Percentiles rank a stretch among this genome's conserved stretches.
Evolutionary conservation across 495 filamentous ascomycete species (phyloP).

Genomic region (Amphirosellinia nigrospora): DNA sequence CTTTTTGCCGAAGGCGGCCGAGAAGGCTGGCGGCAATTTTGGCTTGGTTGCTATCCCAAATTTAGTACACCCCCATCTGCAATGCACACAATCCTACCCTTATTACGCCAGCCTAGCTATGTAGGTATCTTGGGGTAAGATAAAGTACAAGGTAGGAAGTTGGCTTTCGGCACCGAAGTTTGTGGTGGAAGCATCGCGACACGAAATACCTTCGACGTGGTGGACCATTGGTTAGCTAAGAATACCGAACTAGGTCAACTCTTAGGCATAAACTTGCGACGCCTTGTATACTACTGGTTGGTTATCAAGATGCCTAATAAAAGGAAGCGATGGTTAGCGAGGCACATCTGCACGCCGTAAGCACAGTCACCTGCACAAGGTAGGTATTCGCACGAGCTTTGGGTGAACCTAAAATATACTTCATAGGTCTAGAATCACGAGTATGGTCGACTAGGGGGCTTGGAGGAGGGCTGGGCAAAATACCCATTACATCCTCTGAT

Average conservation of each 20-base stretch:
- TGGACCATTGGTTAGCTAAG: not conserved
- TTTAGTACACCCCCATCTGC: not conserved
- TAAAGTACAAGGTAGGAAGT: not conserved
- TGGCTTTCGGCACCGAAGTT: not conserved
- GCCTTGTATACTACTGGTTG: not conserved
- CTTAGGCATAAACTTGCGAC: not conserved
- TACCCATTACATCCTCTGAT: not conserved
- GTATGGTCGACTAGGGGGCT: not conserved
- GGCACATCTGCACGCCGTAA: not conserved
- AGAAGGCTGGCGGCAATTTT: not conserved
- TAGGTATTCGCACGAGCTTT: not conserved
- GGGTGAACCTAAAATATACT: not conserved
- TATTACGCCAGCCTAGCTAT: not conserved
- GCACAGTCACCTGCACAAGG: not conserved
- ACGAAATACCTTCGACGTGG: not conserved
- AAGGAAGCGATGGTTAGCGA: not conserved
- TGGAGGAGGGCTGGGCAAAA: not conserved
- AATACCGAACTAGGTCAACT: not conserved
- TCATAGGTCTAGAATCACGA: not conserved
- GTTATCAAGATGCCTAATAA: not conserved
- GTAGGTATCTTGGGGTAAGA: not conserved
- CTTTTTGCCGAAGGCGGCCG: not conserved
- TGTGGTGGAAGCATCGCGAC: not conserved
- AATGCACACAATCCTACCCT: not conserved
- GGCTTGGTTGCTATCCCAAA: not conserved